Percentiles rank a stretch among this genome's conserved stretches.
Conservation (phyloP, 768 basidiomycete genomes). For the Gymnopilus dilepis region DNA sequence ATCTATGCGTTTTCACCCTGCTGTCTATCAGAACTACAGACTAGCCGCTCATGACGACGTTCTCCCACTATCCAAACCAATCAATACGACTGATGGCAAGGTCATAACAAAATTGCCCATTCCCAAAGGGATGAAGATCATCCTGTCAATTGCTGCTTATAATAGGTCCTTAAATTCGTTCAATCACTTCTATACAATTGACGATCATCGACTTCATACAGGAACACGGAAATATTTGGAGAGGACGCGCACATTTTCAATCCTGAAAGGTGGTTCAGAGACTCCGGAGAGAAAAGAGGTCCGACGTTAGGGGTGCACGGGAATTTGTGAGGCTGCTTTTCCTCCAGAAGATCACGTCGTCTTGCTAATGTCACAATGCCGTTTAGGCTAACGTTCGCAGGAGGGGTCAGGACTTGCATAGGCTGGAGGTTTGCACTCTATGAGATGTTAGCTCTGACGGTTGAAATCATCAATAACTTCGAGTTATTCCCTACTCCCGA, state of each 20-base stretch:
- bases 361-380: not conserved
- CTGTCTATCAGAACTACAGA: slow-evolving; percentile 57
- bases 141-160: slow-evolving; percentile 59
- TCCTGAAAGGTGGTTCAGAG: slow-evolving; percentile 60
- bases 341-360: not conserved
- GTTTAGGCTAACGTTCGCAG: slow-evolving; percentile 50
- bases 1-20: slow-evolving; percentile 58
- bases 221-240: slow-evolving; percentile 58
- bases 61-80: slow-evolving; percentile 61
- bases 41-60: slow-evolving; percentile 57
- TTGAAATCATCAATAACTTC: slow-evolving; percentile 64
- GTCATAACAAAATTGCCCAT: slow-evolving; percentile 48
- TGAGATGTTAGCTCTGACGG: slow-evolving; percentile 62
- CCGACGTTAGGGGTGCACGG: slow-evolving; percentile 50
- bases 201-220: slow-evolving; percentile 21
- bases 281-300: slow-evolving; percentile 40
- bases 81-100: slow-evolving; percentile 51
- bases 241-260: slow-evolving; percentile 59
- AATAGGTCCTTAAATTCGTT: slow-evolving; percentile 46
- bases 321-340: slow-evolving; percentile 48
- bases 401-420: slow-evolving; percentile 52
- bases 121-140: slow-evolving; percentile 54
- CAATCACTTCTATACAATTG: not conserved
- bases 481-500: slow-evolving; percentile 52
- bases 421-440: slow-evolving; percentile 58